Evolutionary conservation across 2,329 filamentous ascomycete species (phyloP), one percentile per base, ranked within the genome.

Genomic region (Xylaria sp.): DNA sequence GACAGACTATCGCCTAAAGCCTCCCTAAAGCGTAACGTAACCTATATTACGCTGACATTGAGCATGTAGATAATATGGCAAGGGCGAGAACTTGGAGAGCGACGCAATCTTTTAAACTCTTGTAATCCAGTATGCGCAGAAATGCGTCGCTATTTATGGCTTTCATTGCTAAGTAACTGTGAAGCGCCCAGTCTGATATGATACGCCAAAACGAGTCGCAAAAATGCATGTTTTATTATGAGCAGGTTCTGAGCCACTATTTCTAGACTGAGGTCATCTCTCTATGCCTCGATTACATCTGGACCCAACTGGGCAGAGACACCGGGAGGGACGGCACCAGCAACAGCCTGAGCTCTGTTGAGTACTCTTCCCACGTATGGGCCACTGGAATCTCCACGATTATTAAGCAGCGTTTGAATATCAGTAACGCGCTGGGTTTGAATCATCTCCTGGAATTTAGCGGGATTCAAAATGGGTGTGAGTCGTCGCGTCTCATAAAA

Each of bases 401-500:
- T 88, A 74, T 89, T 89, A 20, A 89, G 81, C 60, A 84, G 84
- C 3, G 81, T 79, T 66, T 83, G 80, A 55, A 83, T 82, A 39
- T 85, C 83, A 39, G 82, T 80, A 34, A 87, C 77, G 44, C 80
- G 75, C 50, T 82, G 82, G 46, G 79, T 77, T 28, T 77, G 73
- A 41, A 84, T 70, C 18, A 81, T 79, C 4, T 77, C 76, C 50
- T 83, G 77, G 67, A 82, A 83, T 5, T 76, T 77, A 1, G 73
- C 75, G 10, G 80, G 79, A 50, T 85, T 81, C 63, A 88, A 78
- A 64, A 88, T 82, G 18, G 82, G 82, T 77, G 87, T 84, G 44
- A 89, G 80, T 67, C 83, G 81, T 66, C 83, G 79, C n/a, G 85
- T 85, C 18, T 87, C 84, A 78, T 89, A 89, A 78, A 89, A 89